These are phyloP conservation scores for Chloris gayana DNA, from an alignment of 176 grass and related monocot species.

Conservation along the genomic window DNA sequence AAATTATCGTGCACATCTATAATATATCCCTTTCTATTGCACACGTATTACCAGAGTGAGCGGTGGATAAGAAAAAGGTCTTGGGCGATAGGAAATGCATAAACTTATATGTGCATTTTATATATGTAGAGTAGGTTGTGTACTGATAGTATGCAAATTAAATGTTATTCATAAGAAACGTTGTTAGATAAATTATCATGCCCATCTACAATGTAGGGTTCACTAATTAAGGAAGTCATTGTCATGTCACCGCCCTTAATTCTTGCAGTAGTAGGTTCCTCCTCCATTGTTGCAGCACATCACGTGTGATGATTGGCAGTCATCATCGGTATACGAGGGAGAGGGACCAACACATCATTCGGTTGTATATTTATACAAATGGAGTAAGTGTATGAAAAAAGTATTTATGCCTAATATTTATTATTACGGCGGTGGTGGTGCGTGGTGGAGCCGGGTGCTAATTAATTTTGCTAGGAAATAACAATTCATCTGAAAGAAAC, in stretches of 20 bases:
- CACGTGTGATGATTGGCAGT: background rate
- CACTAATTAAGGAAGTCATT: background rate
- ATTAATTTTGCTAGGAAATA: background rate
- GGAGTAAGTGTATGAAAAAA: no score
- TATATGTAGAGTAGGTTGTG: background rate
- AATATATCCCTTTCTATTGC: no score
- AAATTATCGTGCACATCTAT: no score
- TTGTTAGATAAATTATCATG: no score
- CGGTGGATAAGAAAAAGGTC: no score
- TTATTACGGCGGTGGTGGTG: background rate
- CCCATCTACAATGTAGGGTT: background rate
- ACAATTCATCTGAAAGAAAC: conserved; percentile 8
- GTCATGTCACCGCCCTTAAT: background rate
- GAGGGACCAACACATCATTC: background rate
- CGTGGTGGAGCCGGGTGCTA: background rate
- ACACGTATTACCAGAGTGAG: no score
- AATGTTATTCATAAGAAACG: no score
- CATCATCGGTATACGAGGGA: no score
- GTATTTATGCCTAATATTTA: background rate
- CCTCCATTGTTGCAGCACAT: background rate
- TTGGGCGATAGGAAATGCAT: no score
- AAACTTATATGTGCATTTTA: no score
- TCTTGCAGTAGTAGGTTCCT: background rate
- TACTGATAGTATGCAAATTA: no score
- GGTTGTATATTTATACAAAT: background rate